phyloP scores from a whole-genome alignment of 306 rosid genomes.

The Mimosa pudica region DNA sequence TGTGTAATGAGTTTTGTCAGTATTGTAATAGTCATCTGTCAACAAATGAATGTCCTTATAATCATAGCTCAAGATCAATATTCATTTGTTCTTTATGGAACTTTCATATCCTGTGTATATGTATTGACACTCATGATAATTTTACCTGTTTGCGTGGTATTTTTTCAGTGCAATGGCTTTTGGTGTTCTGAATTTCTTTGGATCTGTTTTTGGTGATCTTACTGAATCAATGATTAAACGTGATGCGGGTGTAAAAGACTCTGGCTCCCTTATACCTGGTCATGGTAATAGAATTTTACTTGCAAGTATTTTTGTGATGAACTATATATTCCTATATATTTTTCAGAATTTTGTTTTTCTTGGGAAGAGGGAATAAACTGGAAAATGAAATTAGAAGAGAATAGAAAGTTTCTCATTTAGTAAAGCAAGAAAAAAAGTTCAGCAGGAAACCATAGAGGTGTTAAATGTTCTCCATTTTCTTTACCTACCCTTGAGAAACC shows the following conservation, averaged over 20 bases:
- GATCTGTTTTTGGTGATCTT: slow-evolving; percentile 90
- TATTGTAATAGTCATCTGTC: slow-evolving; percentile 8
- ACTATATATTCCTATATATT: slow-evolving; percentile 25
- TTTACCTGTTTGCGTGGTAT: slow-evolving; percentile 14
- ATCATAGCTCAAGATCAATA: background rate
- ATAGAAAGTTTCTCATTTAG: slow-evolving; percentile 23
- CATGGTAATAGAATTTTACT: slow-evolving; percentile 68
- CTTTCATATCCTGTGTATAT: slow-evolving; percentile 8
- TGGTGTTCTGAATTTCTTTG: slow-evolving; percentile 83
- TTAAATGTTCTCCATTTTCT: background rate
- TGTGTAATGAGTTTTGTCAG: slow-evolving; percentile 8
- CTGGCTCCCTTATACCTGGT: slow-evolving; percentile 96
- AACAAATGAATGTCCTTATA: slow-evolving; percentile 19
- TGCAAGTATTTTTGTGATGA: slow-evolving; percentile 22
- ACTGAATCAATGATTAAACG: slow-evolving; percentile 99
- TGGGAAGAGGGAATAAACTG: slow-evolving; percentile 1
- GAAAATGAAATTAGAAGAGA: slow-evolving; percentile 23
- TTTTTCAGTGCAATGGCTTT: slow-evolving; percentile 70
- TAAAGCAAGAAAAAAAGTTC: background rate
- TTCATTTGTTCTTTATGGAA: slow-evolving; percentile 1
- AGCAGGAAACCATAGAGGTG: background rate
- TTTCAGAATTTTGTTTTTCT: background rate
- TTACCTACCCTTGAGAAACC: background rate
- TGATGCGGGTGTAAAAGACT: slow-evolving; percentile 97
- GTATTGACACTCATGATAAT: slow-evolving; percentile 20